A percentile compares a stretch with the other conserved stretches of the same genome.
phyloP scores from a whole-genome alignment of 352 stramenopile species.

The Hyaloperonospora brassicae region DNA sequence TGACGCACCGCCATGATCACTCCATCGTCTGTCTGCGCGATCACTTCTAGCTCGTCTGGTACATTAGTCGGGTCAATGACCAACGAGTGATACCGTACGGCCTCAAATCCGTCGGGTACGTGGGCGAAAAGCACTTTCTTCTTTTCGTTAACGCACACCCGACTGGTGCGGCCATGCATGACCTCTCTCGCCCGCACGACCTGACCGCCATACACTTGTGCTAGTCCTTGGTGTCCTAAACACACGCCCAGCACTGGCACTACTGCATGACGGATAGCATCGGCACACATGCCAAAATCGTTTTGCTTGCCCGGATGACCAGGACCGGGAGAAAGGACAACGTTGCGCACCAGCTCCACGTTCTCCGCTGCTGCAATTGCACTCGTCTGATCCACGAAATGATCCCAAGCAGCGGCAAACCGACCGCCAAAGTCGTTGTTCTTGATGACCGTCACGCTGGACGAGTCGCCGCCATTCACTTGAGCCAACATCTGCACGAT shows the following conservation, averaged over 20 bases:
- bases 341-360: constrained; percentile 45
- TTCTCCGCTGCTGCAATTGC: constrained; percentile 13
- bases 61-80: constrained; percentile 55
- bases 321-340: constrained; percentile 88
- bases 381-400: constrained; percentile 41
- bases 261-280: constrained; percentile 46
- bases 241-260: constrained; percentile 94
- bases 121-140: constrained; percentile 42
- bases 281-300: constrained; percentile 87
- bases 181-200: constrained; percentile 81
- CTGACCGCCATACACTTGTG: constrained; percentile 73
- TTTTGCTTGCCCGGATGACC: constrained; percentile 63
- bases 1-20: constrained; percentile 90
- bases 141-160: constrained; percentile 33
- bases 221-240: constrained; percentile 95
- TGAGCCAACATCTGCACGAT: constrained; percentile 91
- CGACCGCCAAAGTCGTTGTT: constrained; percentile 87
- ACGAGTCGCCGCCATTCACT: constrained; percentile 64
- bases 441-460: constrained; percentile 79
- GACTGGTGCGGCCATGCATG: constrained; percentile 91
- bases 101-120: constrained; percentile 71
- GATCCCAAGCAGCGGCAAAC: constrained; percentile 47
- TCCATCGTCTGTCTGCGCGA: constrained; percentile 56
- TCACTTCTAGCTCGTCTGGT: constrained; percentile 39
- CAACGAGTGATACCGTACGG: constrained; percentile 96